These are phyloP conservation scores for Clathrospora elynae DNA, from an alignment of 2,329 filamentous ascomycete species.

Conservation along the genomic window DNA sequence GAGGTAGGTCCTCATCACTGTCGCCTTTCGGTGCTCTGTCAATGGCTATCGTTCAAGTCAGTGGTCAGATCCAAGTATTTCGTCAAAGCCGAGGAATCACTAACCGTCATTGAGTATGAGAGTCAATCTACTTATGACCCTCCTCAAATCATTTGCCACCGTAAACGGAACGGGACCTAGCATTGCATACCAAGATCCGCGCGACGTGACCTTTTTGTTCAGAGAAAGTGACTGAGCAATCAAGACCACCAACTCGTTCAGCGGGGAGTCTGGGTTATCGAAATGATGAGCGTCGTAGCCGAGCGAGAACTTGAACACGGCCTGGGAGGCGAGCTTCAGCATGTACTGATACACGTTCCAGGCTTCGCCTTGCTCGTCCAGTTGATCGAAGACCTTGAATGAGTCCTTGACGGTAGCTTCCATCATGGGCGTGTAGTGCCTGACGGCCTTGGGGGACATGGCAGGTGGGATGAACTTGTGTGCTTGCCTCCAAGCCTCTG, in stretches of 20 bases:
- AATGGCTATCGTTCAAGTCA: no score
- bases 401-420: conserved; percentile 15
- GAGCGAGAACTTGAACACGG: conserved; percentile 15
- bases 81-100: no score
- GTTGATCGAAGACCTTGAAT: conserved; percentile 24
- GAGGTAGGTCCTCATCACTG: conserved; percentile 21
- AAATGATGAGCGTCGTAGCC: conserved; percentile 20
- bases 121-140: conserved; percentile 9
- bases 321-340: conserved; percentile 19
- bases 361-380: conserved; percentile 17
- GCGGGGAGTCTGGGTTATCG: conserved; percentile 8
- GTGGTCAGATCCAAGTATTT: no score
- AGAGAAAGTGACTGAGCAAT: conserved; percentile 16
- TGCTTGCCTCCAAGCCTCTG: conserved; percentile 11
- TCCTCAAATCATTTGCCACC: conserved; percentile 11
- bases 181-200: conserved; percentile 18
- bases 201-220: conserved; percentile 20
- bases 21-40: conserved; percentile 16
- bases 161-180: conserved; percentile 14
- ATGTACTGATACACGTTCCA: conserved; percentile 26
- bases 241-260: conserved; percentile 14
- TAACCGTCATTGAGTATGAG: conserved; percentile 7
- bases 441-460: conserved; percentile 17
- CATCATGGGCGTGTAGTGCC: conserved; percentile 21
- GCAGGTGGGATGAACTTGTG: conserved; percentile 23